phyloP scores from a whole-genome alignment of 2,329 filamentous ascomycete genomes.

The Cladosporium sp. region DNA sequence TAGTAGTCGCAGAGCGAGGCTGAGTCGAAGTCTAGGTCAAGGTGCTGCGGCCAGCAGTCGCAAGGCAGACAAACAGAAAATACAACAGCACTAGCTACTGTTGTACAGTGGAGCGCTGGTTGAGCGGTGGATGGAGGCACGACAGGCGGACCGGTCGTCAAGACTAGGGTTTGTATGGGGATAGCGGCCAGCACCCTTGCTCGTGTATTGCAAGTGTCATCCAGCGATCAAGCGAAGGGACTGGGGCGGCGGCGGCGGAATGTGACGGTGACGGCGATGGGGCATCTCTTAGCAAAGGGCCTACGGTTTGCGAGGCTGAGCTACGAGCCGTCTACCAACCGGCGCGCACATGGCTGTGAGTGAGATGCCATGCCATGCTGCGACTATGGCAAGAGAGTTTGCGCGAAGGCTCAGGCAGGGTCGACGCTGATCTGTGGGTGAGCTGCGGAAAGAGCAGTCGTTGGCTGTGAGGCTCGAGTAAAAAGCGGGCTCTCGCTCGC shows the following conservation, averaged over 20 bases:
- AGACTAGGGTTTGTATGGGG: conserved; percentile 8
- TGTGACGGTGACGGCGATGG: conserved; percentile 6
- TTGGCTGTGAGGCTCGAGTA: neutral
- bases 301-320: neutral
- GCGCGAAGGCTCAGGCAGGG: conserved; percentile 1
- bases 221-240: conserved; percentile 1
- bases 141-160: conserved; percentile 10
- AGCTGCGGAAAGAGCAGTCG: neutral
- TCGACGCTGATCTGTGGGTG: conserved; percentile 4
- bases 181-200: conserved; percentile 10
- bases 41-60: conserved; percentile 7
- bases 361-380: neutral
- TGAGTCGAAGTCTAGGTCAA: conserved; percentile 12
- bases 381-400: neutral
- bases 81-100: neutral
- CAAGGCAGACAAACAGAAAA: neutral
- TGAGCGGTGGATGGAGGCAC: neutral
- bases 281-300: too few relatives aligned
- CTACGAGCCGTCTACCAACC: conserved; percentile 8
- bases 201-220: neutral
- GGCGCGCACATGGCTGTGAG: neutral
- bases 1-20: conserved; percentile 8
- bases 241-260: conserved; percentile 10
- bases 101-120: conserved; percentile 2
- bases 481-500: neutral